Base-by-base conservation (phyloP, 176 grass and related monocot species). In the Oryza meridionalis region DNA sequence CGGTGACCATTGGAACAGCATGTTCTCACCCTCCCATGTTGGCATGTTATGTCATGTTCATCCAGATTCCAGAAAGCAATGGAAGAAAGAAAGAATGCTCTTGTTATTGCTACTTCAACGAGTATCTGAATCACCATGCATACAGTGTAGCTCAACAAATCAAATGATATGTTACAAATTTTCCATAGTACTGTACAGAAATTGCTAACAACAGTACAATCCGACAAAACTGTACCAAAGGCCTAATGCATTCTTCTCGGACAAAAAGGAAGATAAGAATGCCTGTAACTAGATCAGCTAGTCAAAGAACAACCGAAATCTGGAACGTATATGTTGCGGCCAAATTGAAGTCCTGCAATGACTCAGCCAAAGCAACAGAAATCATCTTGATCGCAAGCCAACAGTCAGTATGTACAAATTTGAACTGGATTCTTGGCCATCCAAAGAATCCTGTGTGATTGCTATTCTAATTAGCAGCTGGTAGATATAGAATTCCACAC, bases 291-390 rank as follows among this genome's bases (percentile, higher is more conserved):
- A 35, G 33, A 35, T 5, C 33, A 35, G 33, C 33, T 35, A 35
- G 33, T 35, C 33, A 35, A 35, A 35, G 33, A 35, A 35, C 33
- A 35, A 35, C 5, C 33, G 33, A 35, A 35, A 35, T 35, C 3
- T 35, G 33, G 33, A 35, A 35, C 33, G 33, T 35, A 35, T 35
- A 35, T 35, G 33, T 35, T 35, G 33, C 29, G 33, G 33, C 33
- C 33, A 35, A 35, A 35, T 35, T 35, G 33, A 35, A 35, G 33
- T 35, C 33, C 33, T 35, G 33, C 16, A 81, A 32, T 1, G 21
- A 40, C n/a, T 44, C 37, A 38, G 69, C 69, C n/a, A 45, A 72
- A 42, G 35, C 67, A 11, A 74, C 21, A 38, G 1, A 88, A 72
- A 87, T 15, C 14, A 58, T 19, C 17, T 58, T 19, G 19, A 59